Evolutionary conservation across 176 grass and related monocot genomes (phyloP).

Genomic region (Otatea glauca): DNA sequence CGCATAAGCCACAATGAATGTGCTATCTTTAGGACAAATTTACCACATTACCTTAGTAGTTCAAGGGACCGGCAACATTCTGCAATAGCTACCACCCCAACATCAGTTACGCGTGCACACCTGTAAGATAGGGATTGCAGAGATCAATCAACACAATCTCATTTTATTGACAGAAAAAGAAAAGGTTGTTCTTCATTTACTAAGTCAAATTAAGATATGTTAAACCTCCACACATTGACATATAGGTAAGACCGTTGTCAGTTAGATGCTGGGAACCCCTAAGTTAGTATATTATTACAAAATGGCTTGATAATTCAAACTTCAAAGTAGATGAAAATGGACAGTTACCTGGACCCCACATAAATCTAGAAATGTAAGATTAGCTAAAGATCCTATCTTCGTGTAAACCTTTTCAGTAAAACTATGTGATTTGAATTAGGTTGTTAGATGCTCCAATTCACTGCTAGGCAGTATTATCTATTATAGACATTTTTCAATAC

Average conservation of each 20-base stretch:
- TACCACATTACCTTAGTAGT: slow-evolving; percentile 67
- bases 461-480: slow-evolving; percentile 20
- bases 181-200: slow-evolving; percentile 45
- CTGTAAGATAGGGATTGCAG: slow-evolving; percentile 47
- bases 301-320: slow-evolving; percentile 6
- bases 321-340: slow-evolving; percentile 32
- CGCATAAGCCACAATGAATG: background rate
- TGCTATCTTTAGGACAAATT: slow-evolving; percentile 12
- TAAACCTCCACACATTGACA: slow-evolving; percentile 72
- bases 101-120: slow-evolving; percentile 69
- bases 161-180: background rate
- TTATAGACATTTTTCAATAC: background rate
- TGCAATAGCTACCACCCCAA: slow-evolving; percentile 73
- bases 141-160: slow-evolving; percentile 8
- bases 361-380: slow-evolving; percentile 86
- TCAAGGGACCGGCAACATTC: slow-evolving; percentile 71
- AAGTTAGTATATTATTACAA: slow-evolving; percentile 26
- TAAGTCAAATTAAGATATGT: slow-evolving; percentile 81
- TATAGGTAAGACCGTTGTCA: slow-evolving; percentile 23
- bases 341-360: slow-evolving; percentile 88
- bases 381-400: slow-evolving; percentile 67
- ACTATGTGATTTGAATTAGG: slow-evolving; percentile 49
- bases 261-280: slow-evolving; percentile 70
- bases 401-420: slow-evolving; percentile 80
- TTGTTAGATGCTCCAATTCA: slow-evolving; percentile 30